Evolutionary conservation across 2,329 filamentous ascomycete species (phyloP).

Genomic region (Neobulgaria alba): DNA sequence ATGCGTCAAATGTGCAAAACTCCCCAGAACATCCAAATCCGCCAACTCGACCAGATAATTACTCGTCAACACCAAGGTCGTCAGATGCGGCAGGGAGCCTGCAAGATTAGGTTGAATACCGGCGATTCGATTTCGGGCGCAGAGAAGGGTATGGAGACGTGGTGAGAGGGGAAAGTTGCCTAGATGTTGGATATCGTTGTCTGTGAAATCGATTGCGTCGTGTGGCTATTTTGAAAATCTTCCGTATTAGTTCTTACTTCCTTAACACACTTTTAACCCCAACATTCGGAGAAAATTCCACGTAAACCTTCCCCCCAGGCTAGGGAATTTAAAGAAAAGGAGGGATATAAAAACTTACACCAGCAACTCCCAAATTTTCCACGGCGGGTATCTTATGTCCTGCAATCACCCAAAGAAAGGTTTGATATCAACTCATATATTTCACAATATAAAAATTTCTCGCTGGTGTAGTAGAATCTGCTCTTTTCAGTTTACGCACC

Average conservation of each 20-base stretch:
- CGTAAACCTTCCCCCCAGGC: not conserved
- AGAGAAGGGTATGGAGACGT: constrained; percentile 76
- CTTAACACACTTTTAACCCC: not conserved
- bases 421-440: constrained; percentile 79
- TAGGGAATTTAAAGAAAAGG: not conserved
- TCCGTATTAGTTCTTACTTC: too few species aligned
- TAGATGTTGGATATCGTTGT: constrained; percentile 88
- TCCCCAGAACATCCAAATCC: constrained; percentile 73
- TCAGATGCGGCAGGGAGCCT: constrained; percentile 71
- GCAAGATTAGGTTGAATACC: constrained; percentile 70
- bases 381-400: constrained; percentile 96
- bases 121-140: constrained; percentile 81
- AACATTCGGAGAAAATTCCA: not conserved
- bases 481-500: constrained; percentile 87
- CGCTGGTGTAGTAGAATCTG: constrained; percentile 97
- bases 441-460: constrained; percentile 56
- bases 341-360: constrained; percentile 47
- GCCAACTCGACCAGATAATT: constrained; percentile 80
- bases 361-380: constrained; percentile 93
- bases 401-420: constrained; percentile 51
- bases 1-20: constrained; percentile 65
- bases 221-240: too few species aligned
- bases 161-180: constrained; percentile 90
- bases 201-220: constrained; percentile 96
- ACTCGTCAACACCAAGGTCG: constrained; percentile 70